Conservation (phyloP, 805 yeast genomes). For the Teunomyces atbi region DNA sequence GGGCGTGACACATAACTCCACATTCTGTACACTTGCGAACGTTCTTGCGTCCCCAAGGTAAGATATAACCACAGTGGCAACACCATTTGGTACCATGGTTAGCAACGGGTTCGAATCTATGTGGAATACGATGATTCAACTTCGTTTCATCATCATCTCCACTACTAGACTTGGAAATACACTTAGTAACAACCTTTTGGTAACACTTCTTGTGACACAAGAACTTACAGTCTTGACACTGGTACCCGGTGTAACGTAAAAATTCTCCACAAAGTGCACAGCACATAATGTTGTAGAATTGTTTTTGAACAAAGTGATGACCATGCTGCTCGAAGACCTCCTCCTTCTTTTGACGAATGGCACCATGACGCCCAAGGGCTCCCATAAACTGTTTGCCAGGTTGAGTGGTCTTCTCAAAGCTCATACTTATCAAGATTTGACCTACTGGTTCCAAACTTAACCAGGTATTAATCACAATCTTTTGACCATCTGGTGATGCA, state of each 20-base stretch:
- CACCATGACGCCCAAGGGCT: slow-evolving; percentile 84
- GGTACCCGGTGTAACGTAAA: slow-evolving; percentile 79
- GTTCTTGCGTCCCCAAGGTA: slow-evolving; percentile 93
- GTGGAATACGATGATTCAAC: slow-evolving; percentile 95
- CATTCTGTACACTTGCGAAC: slow-evolving; percentile 92
- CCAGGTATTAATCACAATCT: slow-evolving; percentile 71
- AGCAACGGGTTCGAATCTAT: slow-evolving; percentile 86
- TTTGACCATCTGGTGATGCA: slow-evolving; percentile 12
- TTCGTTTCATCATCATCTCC: slow-evolving; percentile 75
- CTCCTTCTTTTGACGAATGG: slow-evolving; percentile 89
- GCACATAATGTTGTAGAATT: slow-evolving; percentile 92
- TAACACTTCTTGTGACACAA: slow-evolving; percentile 81
- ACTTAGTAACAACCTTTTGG: slow-evolving; percentile 76
- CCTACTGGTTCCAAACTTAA: slow-evolving; percentile 93
- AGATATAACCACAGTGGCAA: slow-evolving; percentile 95
- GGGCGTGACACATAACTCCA: slow-evolving; percentile 91
- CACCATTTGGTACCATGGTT: slow-evolving; percentile 99
- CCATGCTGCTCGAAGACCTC: slow-evolving; percentile 95
- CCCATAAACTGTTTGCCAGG: slow-evolving; percentile 42
- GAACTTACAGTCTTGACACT: slow-evolving; percentile 81
- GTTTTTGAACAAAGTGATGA: slow-evolving; percentile 93
- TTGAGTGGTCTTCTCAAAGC: slow-evolving; percentile 65
- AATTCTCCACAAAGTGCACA: slow-evolving; percentile 98
- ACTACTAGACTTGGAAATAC: slow-evolving; percentile 73
- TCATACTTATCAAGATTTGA: slow-evolving; percentile 72